Evolutionary conservation across 1,284 basidiomycete genomes (phyloP).

Genomic region (Fomitopsis palustris): DNA sequence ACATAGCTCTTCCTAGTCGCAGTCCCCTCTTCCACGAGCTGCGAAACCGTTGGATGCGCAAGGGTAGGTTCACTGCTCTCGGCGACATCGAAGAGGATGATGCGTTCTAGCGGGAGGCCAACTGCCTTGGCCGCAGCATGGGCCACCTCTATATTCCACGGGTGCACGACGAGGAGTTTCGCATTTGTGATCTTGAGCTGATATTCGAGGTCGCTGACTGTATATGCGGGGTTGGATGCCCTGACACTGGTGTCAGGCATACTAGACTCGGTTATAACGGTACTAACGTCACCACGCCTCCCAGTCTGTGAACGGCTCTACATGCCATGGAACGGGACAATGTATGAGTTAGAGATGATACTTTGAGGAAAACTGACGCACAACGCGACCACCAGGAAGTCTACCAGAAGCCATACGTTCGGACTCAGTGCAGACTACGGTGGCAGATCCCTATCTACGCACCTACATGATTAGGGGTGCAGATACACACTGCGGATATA

Average conservation of each 20-base stretch:
- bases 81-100: slow-evolving; percentile 48
- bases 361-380: slow-evolving; percentile 7
- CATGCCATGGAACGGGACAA: background rate
- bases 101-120: slow-evolving; percentile 48
- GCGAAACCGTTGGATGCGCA: slow-evolving; percentile 39
- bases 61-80: background rate
- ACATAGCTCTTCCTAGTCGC: slow-evolving; percentile 39
- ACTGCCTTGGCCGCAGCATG: slow-evolving; percentile 46
- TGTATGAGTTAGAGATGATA: background rate
- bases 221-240: slow-evolving; percentile 69
- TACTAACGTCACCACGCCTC: slow-evolving; percentile 57
- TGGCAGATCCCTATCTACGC: slow-evolving; percentile 2
- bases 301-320: slow-evolving; percentile 67
- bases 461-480: slow-evolving; percentile 67
- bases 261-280: background rate
- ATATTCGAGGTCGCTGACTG: slow-evolving; percentile 60
- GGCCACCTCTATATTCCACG: slow-evolving; percentile 47
- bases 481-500: slow-evolving; percentile 50
- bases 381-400: slow-evolving; percentile 71
- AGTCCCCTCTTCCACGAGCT: slow-evolving; percentile 52
- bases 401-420: slow-evolving; percentile 30
- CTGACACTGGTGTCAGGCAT: slow-evolving; percentile 19
- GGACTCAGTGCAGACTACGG: background rate
- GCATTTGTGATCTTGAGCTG: slow-evolving; percentile 55
- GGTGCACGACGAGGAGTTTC: slow-evolving; percentile 56